Evolutionary conservation across 2,329 filamentous ascomycete genomes (phyloP).

Genomic region (Parascedosporium putredinis): DNA sequence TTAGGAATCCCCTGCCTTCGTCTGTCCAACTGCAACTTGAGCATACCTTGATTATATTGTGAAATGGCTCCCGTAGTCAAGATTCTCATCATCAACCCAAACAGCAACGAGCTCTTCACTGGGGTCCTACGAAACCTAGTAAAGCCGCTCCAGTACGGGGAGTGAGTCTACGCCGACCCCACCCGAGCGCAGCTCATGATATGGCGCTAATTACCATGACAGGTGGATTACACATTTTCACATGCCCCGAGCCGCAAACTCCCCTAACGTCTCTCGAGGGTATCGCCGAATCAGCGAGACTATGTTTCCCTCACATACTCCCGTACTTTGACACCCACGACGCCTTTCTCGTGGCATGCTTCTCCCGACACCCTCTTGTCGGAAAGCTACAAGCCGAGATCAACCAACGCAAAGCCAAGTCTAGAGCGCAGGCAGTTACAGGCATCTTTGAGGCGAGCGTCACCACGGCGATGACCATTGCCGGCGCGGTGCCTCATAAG

Average conservation of each 20-base stretch:
- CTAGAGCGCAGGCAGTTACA: too few species aligned
- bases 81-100: neutral
- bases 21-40: too few species aligned
- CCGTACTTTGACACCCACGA: neutral
- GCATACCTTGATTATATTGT: too few species aligned
- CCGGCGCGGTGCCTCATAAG: too few species aligned
- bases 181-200: neutral
- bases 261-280: neutral
- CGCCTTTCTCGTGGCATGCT: neutral
- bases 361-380: neutral
- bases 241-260: neutral
- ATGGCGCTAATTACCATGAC: neutral
- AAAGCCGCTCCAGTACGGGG: neutral
- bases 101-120: neutral
- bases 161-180: neutral
- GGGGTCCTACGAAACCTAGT: neutral
- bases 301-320: neutral
- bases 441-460: too few species aligned
- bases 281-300: neutral
- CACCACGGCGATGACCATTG: too few species aligned
- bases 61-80: neutral
- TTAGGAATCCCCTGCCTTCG: too few species aligned
- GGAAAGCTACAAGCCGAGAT: neutral
- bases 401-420: too few species aligned
- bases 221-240: neutral